Evolutionary conservation across 2,329 filamentous ascomycete species (phyloP), one percentile per base, ranked within the genome.

Genomic region (Aspergillus japonicus): DNA sequence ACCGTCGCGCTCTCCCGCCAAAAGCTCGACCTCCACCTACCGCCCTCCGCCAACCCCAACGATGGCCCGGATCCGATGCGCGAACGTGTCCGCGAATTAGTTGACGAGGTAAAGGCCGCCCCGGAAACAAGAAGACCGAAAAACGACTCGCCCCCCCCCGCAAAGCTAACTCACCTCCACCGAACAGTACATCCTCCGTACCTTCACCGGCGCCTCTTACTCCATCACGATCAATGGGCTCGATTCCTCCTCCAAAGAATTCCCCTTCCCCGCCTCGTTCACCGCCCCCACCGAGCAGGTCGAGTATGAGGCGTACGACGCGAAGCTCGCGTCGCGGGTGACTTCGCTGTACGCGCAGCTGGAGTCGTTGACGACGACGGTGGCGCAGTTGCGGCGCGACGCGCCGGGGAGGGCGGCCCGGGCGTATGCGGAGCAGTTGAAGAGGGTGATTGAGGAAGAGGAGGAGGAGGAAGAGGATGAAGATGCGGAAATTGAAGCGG

Each of bases 151-250:
- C n/a, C 2, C 23, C 23, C 23, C 23, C 23, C 23, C 23, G 2
- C 23, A 23, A 23, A 23, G 23, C 5, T 35, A 35, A 31, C 54
- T 1, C 26, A 56, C 16, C 14, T n/a, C 11, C 12, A 7, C 33
- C 26, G 10, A 49, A 62, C 51, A 80, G 69, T 82, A 80, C 64
- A 80, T 82, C 61, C 69, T 66, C 33, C 70, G 74, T 57, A 81
- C 78, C 33, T 80, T 80, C 71, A 71, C 70, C 39, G 71, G 74
- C 26, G 79, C 80, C 8, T 73, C 77, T 23, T 65, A 74, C 50
- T 79, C 75, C n/a, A 75, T 82, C 54, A 75, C 71, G 63, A 79
- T 82, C 63, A 82, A 82, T 62, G 80, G 80, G 1, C 69, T 82
- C 29, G 80, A 82, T 58, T 68, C 69, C 51, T 64, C 69, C 2